phyloP scores from a whole-genome alignment of 2,329 filamentous ascomycete genomes.

The Gliomastix tumulicola region DNA sequence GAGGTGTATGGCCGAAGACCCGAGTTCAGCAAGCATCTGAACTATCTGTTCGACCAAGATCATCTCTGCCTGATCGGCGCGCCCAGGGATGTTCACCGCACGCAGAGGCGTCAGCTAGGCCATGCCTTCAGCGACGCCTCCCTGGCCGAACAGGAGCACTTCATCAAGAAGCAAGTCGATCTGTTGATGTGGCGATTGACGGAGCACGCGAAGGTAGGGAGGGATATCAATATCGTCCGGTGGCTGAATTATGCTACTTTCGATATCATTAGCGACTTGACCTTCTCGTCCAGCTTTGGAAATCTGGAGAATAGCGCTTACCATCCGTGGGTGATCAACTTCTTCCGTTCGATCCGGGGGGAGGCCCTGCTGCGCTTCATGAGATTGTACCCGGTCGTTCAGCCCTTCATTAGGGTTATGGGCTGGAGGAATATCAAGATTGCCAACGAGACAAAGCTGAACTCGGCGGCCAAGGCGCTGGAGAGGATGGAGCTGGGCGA shows the following conservation, averaged over 20 bases:
- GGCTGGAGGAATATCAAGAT: conserved; percentile 5
- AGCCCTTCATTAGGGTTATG: too few species aligned
- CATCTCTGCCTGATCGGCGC: too few species aligned
- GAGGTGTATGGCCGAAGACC: too few species aligned
- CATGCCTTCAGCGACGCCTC: conserved; percentile 20
- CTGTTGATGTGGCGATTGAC: conserved; percentile 6
- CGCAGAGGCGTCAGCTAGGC: too few species aligned
- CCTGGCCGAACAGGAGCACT: conserved; percentile 19
- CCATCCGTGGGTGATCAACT: conserved; percentile 8
- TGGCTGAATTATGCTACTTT: conserved; percentile 15
- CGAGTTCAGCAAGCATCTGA: too few species aligned
- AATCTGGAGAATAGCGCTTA: conserved; percentile 7
- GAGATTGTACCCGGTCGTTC: too few species aligned
- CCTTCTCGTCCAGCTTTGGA: conserved; percentile 9
- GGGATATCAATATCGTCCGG: conserved; percentile 10
- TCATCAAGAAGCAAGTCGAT: conserved; percentile 17
- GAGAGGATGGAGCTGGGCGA: background rate
- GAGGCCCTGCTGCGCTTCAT: conserved; percentile 10
- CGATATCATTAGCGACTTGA: conserved; percentile 14
- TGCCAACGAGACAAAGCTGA: conserved; percentile 5
- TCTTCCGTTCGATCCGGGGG: conserved; percentile 15
- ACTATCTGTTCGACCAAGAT: too few species aligned
- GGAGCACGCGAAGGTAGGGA: conserved; percentile 3
- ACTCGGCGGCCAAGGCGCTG: conserved; percentile 6
- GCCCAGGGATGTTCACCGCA: too few species aligned